Evolutionary conservation across 1,284 basidiomycete genomes (phyloP), one percentile per base, ranked within the genome.

Genomic region (Trichosporon coremiiforme): DNA sequence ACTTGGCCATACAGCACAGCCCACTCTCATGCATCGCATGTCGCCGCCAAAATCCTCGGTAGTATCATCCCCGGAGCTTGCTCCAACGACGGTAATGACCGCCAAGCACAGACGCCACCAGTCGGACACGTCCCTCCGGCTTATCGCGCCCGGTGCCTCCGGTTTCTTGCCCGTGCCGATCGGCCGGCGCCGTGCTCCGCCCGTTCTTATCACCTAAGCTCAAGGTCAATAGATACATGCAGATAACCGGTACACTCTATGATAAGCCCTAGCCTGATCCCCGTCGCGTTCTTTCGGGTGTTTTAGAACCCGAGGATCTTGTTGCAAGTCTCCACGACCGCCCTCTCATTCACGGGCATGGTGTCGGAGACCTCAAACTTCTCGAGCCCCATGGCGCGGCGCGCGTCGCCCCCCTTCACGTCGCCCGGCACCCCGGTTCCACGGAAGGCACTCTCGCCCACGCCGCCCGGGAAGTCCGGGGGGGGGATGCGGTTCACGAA

Each of bases 401-500:
- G 85, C 7, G 86, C 89, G n/a, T 85, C 76, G 0, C 83, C 75
- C 53, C 79, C 83, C 15, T 79, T 70, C 45, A 90, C 79, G 70
- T 89, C 86, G 1, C 80, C 80, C 0, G 79, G 73, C 0, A 75
- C 83, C 0, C 83, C 88, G 6, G 88, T 85, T 1, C 86, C 88
- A 0, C 79, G 69, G 76, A 90, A 91, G 3, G 70, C 70, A 0
- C 86, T 85, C 83, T 93, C 91, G 20, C 91, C 91, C 50, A 86
- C 85, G 0, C 91, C 91, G 12, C 89, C 88, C 0, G 91, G 90
- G 75, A 92, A 93, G 77, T 93, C 91, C 80, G 89, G 89, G 0
- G 89, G 84, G 2, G 91, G 90, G 15, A 86, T 77, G 0, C 89
- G 89, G 0, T 75, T 73, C 1, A 85, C 66, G 75, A 92, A 92